Base-by-base conservation (phyloP, 202 grass and related monocot species). In the Miscanthus sacchariflorus region DNA sequence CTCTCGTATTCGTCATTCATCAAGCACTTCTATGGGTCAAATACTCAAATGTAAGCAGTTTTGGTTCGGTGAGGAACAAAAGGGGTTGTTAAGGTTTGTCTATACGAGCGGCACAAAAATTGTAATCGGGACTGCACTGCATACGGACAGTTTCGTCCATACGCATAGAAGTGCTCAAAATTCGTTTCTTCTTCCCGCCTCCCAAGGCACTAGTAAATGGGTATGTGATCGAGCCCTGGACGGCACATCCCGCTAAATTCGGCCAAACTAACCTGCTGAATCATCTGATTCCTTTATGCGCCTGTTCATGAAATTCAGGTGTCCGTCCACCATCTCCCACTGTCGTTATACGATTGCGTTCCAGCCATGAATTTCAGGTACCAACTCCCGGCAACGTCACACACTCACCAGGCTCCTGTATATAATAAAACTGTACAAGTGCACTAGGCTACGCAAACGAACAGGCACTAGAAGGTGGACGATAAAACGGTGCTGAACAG, bases 321-420 rank as follows among this genome's bases (percentile, higher is more conserved):
- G 77, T 28, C 21, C 19, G 52, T 58, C 54, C 66, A 14, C 54
- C 5, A 36, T 85, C 56, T 77, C 28, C 49, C 28, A 13, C 17
- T 18, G 28, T n/a, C 30, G 9, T 12, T 12, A 58, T 1, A 58
- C 5, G 33, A 58, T 56, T 58, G 24, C 45, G 13, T 58, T 81
- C 67, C 56, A 44, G 44, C 44, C 76, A 91, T 45, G 45, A 52
- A 78, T 82, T 88, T 49, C 24, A 40, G 72, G 90, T n/a, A 83
- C 78, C 86, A 74, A 83, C 82, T 78, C 73, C 9, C 19, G 38
- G 73, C 90, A 67, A 86, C 86, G 90, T 86, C 86, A 82, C 45
- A 49, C 77, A 73, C 33, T 72, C 77, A 43, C 35, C 52, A 43
- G 40, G 6, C 65, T 58, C 63, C 78, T 67, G 33, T 77, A 73